Evolutionary conservation across 768 basidiomycete species (phyloP).

Genomic region (Boletus tomentosulus): DNA sequence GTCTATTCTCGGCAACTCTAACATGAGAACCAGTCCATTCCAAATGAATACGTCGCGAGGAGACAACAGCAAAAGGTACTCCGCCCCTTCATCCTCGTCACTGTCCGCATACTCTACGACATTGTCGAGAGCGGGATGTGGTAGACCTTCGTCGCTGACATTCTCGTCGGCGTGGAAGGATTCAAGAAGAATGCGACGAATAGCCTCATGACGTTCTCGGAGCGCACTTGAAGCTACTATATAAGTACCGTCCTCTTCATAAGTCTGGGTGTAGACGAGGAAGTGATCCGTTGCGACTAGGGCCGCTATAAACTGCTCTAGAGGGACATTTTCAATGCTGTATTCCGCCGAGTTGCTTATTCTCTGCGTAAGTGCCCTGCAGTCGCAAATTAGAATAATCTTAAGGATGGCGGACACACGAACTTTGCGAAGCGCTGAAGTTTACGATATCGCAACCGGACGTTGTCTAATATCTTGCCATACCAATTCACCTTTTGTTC

Average conservation of each 20-base stretch:
- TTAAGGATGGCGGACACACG: not conserved
- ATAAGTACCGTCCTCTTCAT: conserved; percentile 90
- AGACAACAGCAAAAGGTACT: conserved; percentile 83
- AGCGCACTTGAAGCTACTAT: conserved; percentile 79
- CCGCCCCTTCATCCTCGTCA: conserved; percentile 54
- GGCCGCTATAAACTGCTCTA: conserved; percentile 75
- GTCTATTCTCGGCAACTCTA: conserved; percentile 72
- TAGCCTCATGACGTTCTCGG: conserved; percentile 68
- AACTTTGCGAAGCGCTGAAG: conserved; percentile 90
- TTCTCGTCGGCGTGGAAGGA: conserved; percentile 78
- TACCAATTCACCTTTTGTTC: conserved; percentile 89
- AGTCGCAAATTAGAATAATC: conserved; percentile 4
- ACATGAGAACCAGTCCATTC: conserved; percentile 83
- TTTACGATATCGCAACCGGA: conserved; percentile 87
- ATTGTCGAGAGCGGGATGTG: conserved; percentile 38
- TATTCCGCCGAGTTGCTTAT: conserved; percentile 96
- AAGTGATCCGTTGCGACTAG: conserved; percentile 86
- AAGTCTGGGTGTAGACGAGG: conserved; percentile 84
- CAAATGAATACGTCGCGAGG: conserved; percentile 85
- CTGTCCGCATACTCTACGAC: conserved; percentile 39
- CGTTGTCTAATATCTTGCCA: conserved; percentile 87
- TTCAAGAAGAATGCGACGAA: conserved; percentile 76
- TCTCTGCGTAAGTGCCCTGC: conserved; percentile 70
- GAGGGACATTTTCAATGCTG: conserved; percentile 63
- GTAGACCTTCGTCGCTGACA: conserved; percentile 44